Evolutionary conservation across 306 rosid species (phyloP).

Genomic region (Quercus rubra): DNA sequence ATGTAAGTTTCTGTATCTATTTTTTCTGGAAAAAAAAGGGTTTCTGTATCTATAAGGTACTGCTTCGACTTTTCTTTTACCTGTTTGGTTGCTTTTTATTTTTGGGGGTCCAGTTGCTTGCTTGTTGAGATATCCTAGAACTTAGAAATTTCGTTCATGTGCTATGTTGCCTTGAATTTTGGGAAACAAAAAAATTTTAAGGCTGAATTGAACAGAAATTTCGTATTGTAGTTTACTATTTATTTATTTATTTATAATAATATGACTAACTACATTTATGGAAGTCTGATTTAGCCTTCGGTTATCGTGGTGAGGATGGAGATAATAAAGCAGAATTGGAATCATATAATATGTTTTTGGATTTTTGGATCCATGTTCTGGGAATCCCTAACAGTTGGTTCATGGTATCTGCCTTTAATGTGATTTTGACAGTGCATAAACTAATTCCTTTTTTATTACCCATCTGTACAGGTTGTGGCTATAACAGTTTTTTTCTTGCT

Average conservation of each 20-base stretch:
- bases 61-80: too few species aligned
- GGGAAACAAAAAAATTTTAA: not conserved
- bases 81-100: too few species aligned
- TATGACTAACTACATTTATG: not conserved
- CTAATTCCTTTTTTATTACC: slow-evolving; percentile 11
- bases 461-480: slow-evolving; percentile 67
- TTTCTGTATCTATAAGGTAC: too few species aligned
- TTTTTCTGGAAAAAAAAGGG: too few species aligned
- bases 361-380: not conserved
- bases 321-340: not conserved
- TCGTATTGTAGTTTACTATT: not conserved
- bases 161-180: not conserved
- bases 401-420: not conserved
- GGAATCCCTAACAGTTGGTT: slow-evolving; percentile 2
- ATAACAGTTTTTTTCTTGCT: slow-evolving; percentile 74
- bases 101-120: not conserved
- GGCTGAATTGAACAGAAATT: not conserved
- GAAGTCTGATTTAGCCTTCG: not conserved
- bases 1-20: too few species aligned
- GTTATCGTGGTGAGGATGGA: not conserved
- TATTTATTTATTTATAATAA: not conserved
- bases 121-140: not conserved
- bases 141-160: not conserved
- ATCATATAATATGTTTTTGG: not conserved
- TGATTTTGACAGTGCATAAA: slow-evolving; percentile 7